Evolutionary conservation across 2,329 filamentous ascomycete genomes (phyloP).

Genomic region (Penicillium sp.): DNA sequence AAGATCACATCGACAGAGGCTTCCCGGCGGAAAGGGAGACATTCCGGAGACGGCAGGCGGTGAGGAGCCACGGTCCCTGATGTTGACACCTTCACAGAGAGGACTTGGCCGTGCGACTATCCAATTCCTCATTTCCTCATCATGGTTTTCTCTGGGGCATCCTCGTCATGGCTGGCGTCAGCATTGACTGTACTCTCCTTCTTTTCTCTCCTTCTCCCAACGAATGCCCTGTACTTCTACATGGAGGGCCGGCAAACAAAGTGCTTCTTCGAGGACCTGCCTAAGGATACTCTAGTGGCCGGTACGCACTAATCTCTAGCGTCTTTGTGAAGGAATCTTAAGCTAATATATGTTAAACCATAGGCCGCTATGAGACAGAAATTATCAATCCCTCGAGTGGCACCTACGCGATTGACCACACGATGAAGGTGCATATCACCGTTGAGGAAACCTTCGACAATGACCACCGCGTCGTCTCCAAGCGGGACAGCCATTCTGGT

Average conservation of each 20-base stretch:
- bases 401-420: slow-evolving; percentile 69
- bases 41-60: slow-evolving; percentile 21
- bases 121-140: slow-evolving; percentile 13
- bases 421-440: slow-evolving; percentile 81
- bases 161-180: slow-evolving; percentile 40
- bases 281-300: slow-evolving; percentile 94
- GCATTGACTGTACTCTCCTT: slow-evolving; percentile 64
- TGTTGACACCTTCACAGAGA: slow-evolving; percentile 22
- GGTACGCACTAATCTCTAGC: slow-evolving; percentile 50
- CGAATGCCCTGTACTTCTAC: slow-evolving; percentile 91
- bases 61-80: slow-evolving; percentile 26
- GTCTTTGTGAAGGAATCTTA: background rate
- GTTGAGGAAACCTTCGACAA: slow-evolving; percentile 97
- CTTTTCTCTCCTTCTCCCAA: slow-evolving; percentile 58
- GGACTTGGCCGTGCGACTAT: slow-evolving; percentile 11
- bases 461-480: slow-evolving; percentile 91
- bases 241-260: slow-evolving; percentile 81
- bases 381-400: slow-evolving; percentile 72
- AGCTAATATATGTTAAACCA: background rate
- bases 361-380: slow-evolving; percentile 80
- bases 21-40: slow-evolving; percentile 24
- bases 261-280: slow-evolving; percentile 97
- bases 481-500: slow-evolving; percentile 71
- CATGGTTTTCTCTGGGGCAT: slow-evolving; percentile 39
- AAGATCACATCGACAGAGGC: slow-evolving; percentile 17